Base-by-base conservation (phyloP, 2,329 filamentous ascomycete species). In the Fusarium multiceps region DNA sequence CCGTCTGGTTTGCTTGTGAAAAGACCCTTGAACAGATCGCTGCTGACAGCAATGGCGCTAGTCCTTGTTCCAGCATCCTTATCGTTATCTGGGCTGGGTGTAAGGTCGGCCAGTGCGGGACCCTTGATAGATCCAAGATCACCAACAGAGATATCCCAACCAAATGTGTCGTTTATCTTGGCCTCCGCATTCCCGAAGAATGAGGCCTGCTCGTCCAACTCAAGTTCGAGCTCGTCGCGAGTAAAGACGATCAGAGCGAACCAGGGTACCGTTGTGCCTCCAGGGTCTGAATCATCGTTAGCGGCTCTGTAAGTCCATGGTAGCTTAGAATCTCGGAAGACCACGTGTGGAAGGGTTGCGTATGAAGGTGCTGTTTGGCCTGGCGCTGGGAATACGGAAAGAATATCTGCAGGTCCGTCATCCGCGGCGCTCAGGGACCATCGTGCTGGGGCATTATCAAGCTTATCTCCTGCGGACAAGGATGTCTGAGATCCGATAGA, bases 121-220 rank as follows among this genome's bases (percentile, higher is more conserved):
- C 3, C 18, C 4, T 13, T 20, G 11, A 47, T n/a, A 14, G 16
- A n/a, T 4, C 16, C 25, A 13, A 47, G 21, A 25, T 47, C 7
- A 18, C 8, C 45, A 14, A 25, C 23, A 13, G 21, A 6, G 5
- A 27, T 3, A 20, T 47, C 21, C 42, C 42, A 45, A 4, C 42
- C 42, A 18, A 45, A 8, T 7, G 42, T 47, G 21, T 18, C 45
- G n/a, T 47, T 47, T 6, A 47, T n/a, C 18, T 25, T 27, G 16
- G 16, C 34, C 9, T 18, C 2, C 34, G 1, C 1, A 37, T 37
- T 1, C 0, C 9, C 16, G 16, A 37, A 37, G 2, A 37, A n/a
- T 37, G 9, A n/a, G 9, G 1, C 2, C 34, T n/a, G 16, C 9
- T 37, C 9, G 2, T 37, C 0, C 2, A 3, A 5, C 5, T n/a